These are phyloP conservation scores for Phytophthora pisi DNA, from an alignment of 352 stramenopile genomes.

Conservation along the genomic window DNA sequence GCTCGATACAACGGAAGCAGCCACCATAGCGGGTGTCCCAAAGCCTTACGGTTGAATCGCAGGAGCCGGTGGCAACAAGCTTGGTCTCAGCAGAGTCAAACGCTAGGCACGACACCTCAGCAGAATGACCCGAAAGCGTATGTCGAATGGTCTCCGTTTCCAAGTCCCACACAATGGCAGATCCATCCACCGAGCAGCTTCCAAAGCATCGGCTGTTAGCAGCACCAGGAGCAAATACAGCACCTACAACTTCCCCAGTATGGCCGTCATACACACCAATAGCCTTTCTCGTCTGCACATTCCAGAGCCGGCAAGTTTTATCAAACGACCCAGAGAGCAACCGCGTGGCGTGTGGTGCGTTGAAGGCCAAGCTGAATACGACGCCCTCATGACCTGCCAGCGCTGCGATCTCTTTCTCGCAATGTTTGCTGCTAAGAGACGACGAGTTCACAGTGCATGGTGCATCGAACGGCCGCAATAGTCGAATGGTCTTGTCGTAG, in stretches of 20 bases:
- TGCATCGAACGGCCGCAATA: slow-evolving; percentile 44
- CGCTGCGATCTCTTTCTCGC: slow-evolving; percentile 37
- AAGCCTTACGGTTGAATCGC: slow-evolving; percentile 69
- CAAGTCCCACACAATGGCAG: slow-evolving; percentile 69
- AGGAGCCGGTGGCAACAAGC: slow-evolving; percentile 67
- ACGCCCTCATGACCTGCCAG: slow-evolving; percentile 67
- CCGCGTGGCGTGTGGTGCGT: slow-evolving; percentile 50
- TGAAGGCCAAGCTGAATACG: slow-evolving; percentile 74
- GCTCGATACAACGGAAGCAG: slow-evolving; percentile 75
- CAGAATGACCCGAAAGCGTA: slow-evolving; percentile 58
- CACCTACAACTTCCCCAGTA: slow-evolving; percentile 59
- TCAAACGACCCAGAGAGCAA: slow-evolving; percentile 80
- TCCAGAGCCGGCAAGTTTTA: slow-evolving; percentile 79
- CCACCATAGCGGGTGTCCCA: slow-evolving; percentile 74
- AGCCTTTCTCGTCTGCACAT: slow-evolving; percentile 36
- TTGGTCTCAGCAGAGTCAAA: slow-evolving; percentile 50
- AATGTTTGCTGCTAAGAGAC: slow-evolving; percentile 13
- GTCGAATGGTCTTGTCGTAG: slow-evolving; percentile 79
- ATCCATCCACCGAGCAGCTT: slow-evolving; percentile 78
- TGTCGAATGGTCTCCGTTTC: slow-evolving; percentile 51
- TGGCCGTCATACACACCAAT: slow-evolving; percentile 64
- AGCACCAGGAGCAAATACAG: slow-evolving; percentile 45
- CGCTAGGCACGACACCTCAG: slow-evolving; percentile 71
- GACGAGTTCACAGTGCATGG: neutral
- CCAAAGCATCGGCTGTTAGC: slow-evolving; percentile 42